Evolutionary conservation across 108 stramenopile genomes (phyloP), one percentile per base, ranked within the genome.

Genomic region (Seminavis robusta): DNA sequence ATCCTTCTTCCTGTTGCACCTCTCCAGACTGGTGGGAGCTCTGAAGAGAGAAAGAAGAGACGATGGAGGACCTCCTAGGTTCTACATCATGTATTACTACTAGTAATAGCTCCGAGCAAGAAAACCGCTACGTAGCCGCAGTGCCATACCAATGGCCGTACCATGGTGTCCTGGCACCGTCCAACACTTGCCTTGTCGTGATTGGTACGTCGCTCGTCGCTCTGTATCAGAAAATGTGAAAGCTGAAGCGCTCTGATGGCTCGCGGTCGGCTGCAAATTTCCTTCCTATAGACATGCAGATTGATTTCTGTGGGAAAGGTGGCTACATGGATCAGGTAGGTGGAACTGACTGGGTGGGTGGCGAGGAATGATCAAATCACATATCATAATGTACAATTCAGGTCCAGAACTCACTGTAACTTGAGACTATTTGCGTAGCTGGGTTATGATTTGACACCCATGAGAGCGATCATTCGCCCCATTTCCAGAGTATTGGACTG

Each of bases 271-370:
- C 8, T 8, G 8, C 13, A 15, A n/a, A 33, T 53, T 16, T 49
- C 1, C 30, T 17, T 3, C 30, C 13, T 28, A 31, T 26, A 11
- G 10, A 7, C 28, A 3, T 5, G 15, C 23, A 17, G 31, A 69
- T 76, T 9, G 80, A 81, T 33, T 81, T 81, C 46, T 81, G 80
- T 60, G 42, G 60, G 13, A 45, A 41, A 11, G 76, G 80, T 4
- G 80, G 80, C 25, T 81, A 81, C 45, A 76, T 81, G 27, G 80
- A 77, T 58, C 45, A 33, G 32, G 77, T 81, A 76, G 80, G 80
- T 19, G 77, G n/a, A n/a, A n/a, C n/a, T n/a, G n/a, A n/a, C n/a
- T n/a, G n/a, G n/a, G n/a, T n/a, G n/a, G n/a, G n/a, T n/a, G n/a
- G n/a, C n/a, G n/a, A n/a, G n/a, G n/a, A n/a, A n/a, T n/a, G n/a